Evolutionary conservation across 2,329 filamentous ascomycete species (phyloP).

Genomic region (Ascochyta rabiei): DNA sequence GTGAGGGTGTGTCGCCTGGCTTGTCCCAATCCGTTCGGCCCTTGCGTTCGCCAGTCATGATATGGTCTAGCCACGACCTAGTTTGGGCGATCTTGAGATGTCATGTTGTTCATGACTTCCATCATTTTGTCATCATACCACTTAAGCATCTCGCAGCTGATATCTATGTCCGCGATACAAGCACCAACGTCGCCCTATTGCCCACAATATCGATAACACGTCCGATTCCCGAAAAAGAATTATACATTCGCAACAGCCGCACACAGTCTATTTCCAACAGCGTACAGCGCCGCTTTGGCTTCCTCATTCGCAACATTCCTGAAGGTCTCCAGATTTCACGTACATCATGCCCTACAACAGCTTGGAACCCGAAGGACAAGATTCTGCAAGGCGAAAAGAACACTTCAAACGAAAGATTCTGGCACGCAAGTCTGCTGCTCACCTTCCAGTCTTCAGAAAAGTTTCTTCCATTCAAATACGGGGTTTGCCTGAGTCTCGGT

Average conservation of each 20-base stretch:
- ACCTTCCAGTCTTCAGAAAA: background rate
- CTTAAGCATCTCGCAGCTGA: slow-evolving; percentile 10
- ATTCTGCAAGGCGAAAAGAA: slow-evolving; percentile 16
- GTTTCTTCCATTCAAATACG: background rate
- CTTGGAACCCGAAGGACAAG: slow-evolving; percentile 14
- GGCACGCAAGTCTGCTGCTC: slow-evolving; percentile 14
- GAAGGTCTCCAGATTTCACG: background rate
- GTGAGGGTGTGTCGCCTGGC: too few relatives aligned
- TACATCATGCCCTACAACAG: background rate
- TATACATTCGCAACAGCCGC: slow-evolving; percentile 21
- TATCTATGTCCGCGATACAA: slow-evolving; percentile 14
- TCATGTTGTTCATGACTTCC: slow-evolving; percentile 16
- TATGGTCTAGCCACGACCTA: slow-evolving; percentile 8
- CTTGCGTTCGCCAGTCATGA: slow-evolving; percentile 15
- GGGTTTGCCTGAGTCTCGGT: slow-evolving; percentile 10
- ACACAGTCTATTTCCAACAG: slow-evolving; percentile 6
- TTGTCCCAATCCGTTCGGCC: background rate
- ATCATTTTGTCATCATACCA: slow-evolving; percentile 18
- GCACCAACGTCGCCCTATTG: slow-evolving; percentile 9
- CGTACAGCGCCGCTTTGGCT: slow-evolving; percentile 12
- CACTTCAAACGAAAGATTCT: background rate
- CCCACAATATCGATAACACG: background rate
- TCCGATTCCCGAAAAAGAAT: background rate
- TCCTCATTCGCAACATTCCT: slow-evolving; percentile 16
- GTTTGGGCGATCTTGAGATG: slow-evolving; percentile 15